These are phyloP conservation scores for Heliamphora exappendiculata DNA, from an alignment of 148 eudicot species.

Conservation along the genomic window DNA sequence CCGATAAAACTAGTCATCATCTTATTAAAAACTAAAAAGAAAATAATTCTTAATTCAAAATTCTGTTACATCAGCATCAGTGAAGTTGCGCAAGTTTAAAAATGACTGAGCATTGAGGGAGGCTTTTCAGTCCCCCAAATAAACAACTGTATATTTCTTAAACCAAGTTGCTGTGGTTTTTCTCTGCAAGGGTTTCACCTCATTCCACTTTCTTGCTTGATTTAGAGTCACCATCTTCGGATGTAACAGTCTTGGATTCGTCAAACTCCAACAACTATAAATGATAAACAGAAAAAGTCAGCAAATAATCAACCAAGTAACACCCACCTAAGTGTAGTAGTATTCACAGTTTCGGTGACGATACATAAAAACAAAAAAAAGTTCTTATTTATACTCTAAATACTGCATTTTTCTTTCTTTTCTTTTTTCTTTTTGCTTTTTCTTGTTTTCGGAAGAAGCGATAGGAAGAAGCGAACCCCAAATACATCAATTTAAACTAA, in stretches of 20 bases:
- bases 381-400: no score
- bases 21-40: no score
- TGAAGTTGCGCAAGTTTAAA: neutral
- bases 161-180: neutral
- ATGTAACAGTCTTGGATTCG: slow-evolving; percentile 49
- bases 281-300: neutral
- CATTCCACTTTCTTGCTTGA: slow-evolving; percentile 63
- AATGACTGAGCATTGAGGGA: neutral
- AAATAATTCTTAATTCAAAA: slow-evolving; percentile 5
- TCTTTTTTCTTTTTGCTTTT: no score
- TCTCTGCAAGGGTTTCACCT: slow-evolving; percentile 1
- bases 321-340: no score
- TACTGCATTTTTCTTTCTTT: no score
- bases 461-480: no score
- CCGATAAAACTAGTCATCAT: no score
- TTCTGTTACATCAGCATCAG: slow-evolving; percentile 5
- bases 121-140: neutral
- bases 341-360: no score
- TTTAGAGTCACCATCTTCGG: slow-evolving; percentile 33
- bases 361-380: no score
- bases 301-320: neutral
- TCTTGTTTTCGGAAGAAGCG: no score
- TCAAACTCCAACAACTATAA: slow-evolving; percentile 86
- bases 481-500: no score
- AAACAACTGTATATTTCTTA: neutral